Conservation (phyloP, 1,139 yeast species). For the Kodamaea anthophila region DNA sequence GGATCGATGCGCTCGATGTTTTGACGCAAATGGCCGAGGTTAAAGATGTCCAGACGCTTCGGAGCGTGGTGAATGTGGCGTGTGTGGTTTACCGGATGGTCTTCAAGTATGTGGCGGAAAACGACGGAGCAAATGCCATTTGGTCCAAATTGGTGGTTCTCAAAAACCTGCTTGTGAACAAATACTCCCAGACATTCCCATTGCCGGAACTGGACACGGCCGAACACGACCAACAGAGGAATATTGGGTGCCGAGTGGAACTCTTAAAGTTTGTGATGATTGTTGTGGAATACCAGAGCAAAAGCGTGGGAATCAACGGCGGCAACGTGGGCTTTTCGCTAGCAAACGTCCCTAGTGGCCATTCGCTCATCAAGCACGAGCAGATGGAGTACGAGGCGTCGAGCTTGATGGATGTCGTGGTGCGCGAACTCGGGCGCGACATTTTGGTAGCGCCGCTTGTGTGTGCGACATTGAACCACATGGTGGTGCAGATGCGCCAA, state of each 20-base stretch:
- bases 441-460: conserved; percentile 51
- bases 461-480: conserved; percentile 48
- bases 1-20: conserved; percentile 34
- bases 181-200: conserved; percentile 31
- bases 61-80: conserved; percentile 29
- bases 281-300: conserved; percentile 65
- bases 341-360: conserved; percentile 53
- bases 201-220: conserved; percentile 38
- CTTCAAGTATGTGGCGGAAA: conserved; percentile 37
- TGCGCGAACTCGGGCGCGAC: conserved; percentile 51
- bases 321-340: conserved; percentile 40
- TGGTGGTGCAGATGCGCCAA: conserved; percentile 47
- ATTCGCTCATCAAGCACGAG: conserved; percentile 56
- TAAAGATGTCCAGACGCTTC: conserved; percentile 25
- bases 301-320: conserved; percentile 29
- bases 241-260: conserved; percentile 56
- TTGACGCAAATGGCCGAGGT: conserved; percentile 25
- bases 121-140: conserved; percentile 36
- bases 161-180: conserved; percentile 28
- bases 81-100: conserved; percentile 34
- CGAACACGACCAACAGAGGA: conserved; percentile 45
- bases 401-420: conserved; percentile 58
- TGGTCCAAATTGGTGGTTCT: conserved; percentile 41
- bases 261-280: conserved; percentile 67
- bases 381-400: conserved; percentile 66